These are phyloP conservation scores for Theileria annulata DNA, from an alignment of 169 alveolate genomes.

Conservation along the genomic window DNA sequence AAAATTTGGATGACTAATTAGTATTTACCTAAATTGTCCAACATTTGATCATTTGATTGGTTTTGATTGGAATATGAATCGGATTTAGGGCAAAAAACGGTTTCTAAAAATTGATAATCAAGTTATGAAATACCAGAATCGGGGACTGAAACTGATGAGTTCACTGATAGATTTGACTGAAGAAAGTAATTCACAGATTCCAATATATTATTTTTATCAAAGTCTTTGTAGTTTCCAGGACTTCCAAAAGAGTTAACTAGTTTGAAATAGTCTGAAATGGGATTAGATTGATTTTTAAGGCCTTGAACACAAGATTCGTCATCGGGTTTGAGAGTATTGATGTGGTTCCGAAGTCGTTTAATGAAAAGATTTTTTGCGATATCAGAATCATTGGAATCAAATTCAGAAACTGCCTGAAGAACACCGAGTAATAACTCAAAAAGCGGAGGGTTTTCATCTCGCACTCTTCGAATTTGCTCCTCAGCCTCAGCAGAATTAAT, in stretches of 20 bases:
- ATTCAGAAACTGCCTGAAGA: neutral
- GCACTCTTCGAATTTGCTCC: neutral
- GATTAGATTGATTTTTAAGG: constrained; percentile 18
- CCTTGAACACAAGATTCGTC: constrained; percentile 1
- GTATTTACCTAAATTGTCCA: neutral
- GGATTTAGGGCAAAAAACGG: neutral
- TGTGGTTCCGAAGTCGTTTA: constrained; percentile 1
- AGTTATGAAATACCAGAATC: constrained; percentile 6
- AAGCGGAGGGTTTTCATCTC: constrained; percentile 12
- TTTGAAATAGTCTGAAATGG: constrained; percentile 22
- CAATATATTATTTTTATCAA: neutral
- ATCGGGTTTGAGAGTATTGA: constrained; percentile 8
- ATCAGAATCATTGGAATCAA: constrained; percentile 1
- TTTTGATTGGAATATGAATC: too few relatives aligned
- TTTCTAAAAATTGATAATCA: neutral
- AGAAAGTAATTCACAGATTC: neutral
- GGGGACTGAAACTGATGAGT: neutral
- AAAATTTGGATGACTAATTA: too few relatives aligned
- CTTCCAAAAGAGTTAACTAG: neutral
- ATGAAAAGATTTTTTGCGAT: constrained; percentile 46
- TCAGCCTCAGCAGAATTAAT: constrained; percentile 32
- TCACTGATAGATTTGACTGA: neutral
- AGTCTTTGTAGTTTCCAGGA: neutral
- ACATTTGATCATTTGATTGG: neutral
- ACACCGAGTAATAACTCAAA: constrained; percentile 26